phyloP scores from a whole-genome alignment of 2,329 filamentous ascomycete genomes.

The Escovopsis sp. region DNA sequence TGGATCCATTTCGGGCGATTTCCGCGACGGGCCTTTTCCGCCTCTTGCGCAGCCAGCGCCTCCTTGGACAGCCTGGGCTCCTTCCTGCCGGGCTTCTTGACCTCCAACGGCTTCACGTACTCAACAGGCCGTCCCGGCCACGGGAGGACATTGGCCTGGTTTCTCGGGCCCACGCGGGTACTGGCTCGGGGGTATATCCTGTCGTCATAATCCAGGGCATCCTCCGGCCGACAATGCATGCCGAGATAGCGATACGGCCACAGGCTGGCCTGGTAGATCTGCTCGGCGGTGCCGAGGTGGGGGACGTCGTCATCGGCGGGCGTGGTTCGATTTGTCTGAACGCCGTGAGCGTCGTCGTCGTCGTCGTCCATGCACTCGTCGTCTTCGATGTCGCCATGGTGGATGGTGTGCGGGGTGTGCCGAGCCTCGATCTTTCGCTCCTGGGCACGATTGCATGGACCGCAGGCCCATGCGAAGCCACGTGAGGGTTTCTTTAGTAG shows the following conservation, averaged over 20 bases:
- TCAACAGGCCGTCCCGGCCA: constrained; percentile 85
- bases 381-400: constrained; percentile 51
- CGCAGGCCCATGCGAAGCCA: constrained; percentile 96
- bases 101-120: constrained; percentile 75
- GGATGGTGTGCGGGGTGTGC: constrained; percentile 63
- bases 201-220: constrained; percentile 92
- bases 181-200: constrained; percentile 93
- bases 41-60: constrained; percentile 61
- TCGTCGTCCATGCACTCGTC: constrained; percentile 54
- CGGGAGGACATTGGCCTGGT: constrained; percentile 71
- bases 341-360: constrained; percentile 47
- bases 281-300: constrained; percentile 59
- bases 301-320: constrained; percentile 42
- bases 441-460: constrained; percentile 87
- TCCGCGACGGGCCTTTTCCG: constrained; percentile 63
- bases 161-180: constrained; percentile 77
- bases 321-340: constrained; percentile 47
- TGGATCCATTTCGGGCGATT: constrained; percentile 86
- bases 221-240: constrained; percentile 88
- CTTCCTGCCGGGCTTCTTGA: constrained; percentile 70
- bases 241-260: constrained; percentile 96
- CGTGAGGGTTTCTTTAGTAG: constrained; percentile 90
- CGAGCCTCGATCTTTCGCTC: constrained; percentile 84
- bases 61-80: constrained; percentile 69
- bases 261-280: constrained; percentile 81